phyloP scores from a whole-genome alignment of 768 basidiomycete species.

The Mycena haematopus region DNA sequence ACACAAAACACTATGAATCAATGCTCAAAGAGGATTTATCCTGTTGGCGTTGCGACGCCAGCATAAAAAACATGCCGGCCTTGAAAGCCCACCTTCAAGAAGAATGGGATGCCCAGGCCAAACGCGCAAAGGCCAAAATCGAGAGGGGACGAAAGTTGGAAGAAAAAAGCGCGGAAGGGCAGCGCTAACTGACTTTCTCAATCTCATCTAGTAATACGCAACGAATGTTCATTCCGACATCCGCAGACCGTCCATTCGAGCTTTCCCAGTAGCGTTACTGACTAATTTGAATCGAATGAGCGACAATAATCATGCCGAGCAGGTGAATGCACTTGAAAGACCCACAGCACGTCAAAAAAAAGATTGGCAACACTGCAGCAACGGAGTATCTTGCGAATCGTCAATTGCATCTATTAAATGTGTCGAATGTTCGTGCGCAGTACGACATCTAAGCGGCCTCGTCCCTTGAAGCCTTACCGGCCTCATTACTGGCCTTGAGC shows the following conservation, averaged over 20 bases:
- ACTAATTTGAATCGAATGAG: too few species aligned
- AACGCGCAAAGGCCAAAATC: slow-evolving; percentile 47
- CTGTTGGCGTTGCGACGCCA: slow-evolving; percentile 74
- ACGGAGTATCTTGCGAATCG: too few species aligned
- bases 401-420: slow-evolving; percentile 18
- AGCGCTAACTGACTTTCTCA: too few species aligned
- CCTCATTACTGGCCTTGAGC: slow-evolving; percentile 43
- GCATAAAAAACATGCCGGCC: slow-evolving; percentile 73
- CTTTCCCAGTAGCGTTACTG: too few species aligned
- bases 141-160: slow-evolving; percentile 50
- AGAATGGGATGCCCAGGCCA: slow-evolving; percentile 66
- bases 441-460: slow-evolving; percentile 15
- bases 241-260: too few species aligned
- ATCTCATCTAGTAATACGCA: too few species aligned
- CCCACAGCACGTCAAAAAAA: too few species aligned
- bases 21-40: slow-evolving; percentile 69
- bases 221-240: too few species aligned
- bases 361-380: too few species aligned
- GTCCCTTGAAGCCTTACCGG: slow-evolving; percentile 31
- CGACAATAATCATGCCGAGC: too few species aligned
- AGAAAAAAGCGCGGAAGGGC: slow-evolving; percentile 30
- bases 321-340: too few species aligned
- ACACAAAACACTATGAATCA: slow-evolving; percentile 61
- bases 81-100: slow-evolving; percentile 78
- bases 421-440: not conserved